Base-by-base conservation (phyloP, 1,284 basidiomycete species). In the Pseudomicrostroma phylloplanum region DNA sequence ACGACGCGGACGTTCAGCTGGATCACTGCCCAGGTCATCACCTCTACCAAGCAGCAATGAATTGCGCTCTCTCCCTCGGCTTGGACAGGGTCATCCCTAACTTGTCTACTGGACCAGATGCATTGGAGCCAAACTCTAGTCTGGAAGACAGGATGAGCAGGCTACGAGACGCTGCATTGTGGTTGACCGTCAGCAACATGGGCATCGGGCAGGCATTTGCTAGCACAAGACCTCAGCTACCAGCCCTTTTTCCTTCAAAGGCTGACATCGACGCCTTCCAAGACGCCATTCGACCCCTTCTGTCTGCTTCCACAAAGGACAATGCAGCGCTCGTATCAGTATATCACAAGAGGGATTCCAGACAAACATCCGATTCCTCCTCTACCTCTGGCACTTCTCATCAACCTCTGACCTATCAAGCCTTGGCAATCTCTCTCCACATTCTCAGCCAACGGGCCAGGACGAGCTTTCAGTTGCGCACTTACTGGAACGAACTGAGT, bases 31-130 rank as follows among this genome's bases (percentile, higher is more conserved):
- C 51, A 54, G 51, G 51, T 4, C 15, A 17, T 54, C 26, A 26
- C 51, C 21, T 54, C 8, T 54, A 54, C 51, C 51, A 23, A 19
- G 21, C 21, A 6, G 51, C 51, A 54, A 54, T 19, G 51, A 54
- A 17, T 17, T 23, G 19, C 13, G 51, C 51, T 6, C 51, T 54
- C 17, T 54, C 51, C 51, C 21, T 54, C 13, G 21, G 21, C 51
- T 26, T 54, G 51, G 51, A 54, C 51, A 15, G 13, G 13, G n/a
- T 15, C 8, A 54, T 54, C 51, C 26, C 26, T 15, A 25, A 54
- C 6, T 8, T 54, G 6, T 54, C 21, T 13, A 19, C 21, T 26
- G 51, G 51, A 6, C 51, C 51, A 54, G 13, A 13, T 15, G 51
- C 51, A 2, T 25, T 54, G 21, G 26, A 19, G 4, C 26, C 21